Conservation (phyloP, 208 protist genomes). For the Leishmania gerbilli region DNA sequence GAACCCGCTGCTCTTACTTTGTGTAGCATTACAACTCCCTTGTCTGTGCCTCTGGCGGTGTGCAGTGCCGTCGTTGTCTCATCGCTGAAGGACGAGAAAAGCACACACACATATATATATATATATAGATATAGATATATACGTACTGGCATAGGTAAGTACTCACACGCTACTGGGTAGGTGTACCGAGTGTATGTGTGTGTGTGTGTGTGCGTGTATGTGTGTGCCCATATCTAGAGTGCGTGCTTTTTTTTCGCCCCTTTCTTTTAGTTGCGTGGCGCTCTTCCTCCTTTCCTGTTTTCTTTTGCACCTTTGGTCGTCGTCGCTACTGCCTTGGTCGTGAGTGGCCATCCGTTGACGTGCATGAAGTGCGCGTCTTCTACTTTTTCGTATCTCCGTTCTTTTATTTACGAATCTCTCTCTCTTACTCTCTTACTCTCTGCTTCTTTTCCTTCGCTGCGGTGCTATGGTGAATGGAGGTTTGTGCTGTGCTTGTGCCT, state of each 20-base stretch:
- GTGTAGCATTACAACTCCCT: neutral
- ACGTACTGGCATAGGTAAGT: neutral
- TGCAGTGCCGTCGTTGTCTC: neutral
- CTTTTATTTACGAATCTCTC: neutral
- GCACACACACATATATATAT: neutral
- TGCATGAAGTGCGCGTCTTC: neutral
- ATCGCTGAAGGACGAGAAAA: neutral
- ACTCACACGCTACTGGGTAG: neutral
- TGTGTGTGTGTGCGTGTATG: neutral
- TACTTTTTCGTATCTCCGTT: neutral
- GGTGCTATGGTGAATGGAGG: neutral
- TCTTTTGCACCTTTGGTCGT: neutral
- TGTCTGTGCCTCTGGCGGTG: neutral
- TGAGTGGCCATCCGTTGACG: neutral
- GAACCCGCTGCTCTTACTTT: neutral
- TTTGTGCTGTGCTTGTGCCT: neutral
- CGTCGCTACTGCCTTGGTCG: neutral
- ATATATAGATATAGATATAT: neutral
- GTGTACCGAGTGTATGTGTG: neutral
- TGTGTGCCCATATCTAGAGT: neutral
- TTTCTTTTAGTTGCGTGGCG: neutral
- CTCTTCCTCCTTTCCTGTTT: neutral
- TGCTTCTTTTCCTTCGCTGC: slow-evolving; percentile 13
- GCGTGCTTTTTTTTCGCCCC: neutral
- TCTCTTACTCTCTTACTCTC: neutral